Evolutionary conservation across 2,329 filamentous ascomycete genomes (phyloP), one percentile per base, ranked within the genome.

Genomic region (Dactylellina leptospora): DNA sequence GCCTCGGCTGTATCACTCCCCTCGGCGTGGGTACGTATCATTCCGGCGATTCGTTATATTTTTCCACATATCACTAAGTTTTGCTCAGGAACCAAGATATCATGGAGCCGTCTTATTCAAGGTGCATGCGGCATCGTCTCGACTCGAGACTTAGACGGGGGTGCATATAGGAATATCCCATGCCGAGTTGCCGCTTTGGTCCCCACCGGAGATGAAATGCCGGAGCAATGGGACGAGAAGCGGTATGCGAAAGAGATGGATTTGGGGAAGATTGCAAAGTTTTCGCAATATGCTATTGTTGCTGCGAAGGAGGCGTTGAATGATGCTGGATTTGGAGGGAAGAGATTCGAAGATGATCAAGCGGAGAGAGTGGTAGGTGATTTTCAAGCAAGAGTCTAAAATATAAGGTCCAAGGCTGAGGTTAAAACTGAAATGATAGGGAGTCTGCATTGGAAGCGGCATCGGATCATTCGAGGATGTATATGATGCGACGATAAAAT

Each of bases 391-490:
- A 11, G 28, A 33, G 11, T 33, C 11, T 11, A 4, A 40, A 40
- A 1, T 11, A 4, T 40, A 40, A 16, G 36, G 18, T n/a, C 11
- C 13, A 16, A n/a, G 36, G 18, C 18, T 47, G n/a, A 40, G 25
- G 20, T 44, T 48, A 23, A 30, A n/a, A 16, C 27, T 44, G 13
- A 51, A 22, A 4, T 3, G 30, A 47, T 18, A 64, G 33, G 95
- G 95, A 0, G 90, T 99, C 0, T 96, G 93, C 77, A 84, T 99
- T 40, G 95, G 95, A 1, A 97, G 93, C 75, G 95, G 95, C 1
- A 97, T 99, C 76, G 95, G 95, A 13, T 97, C 95, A 77, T 84
- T 99, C 38, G 90, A 96, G 40, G 92, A 96, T 76, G 87, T 96
- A 6, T 97, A 96, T 80, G 84, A 89, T 73, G 96, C 92, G 1